Conservation (phyloP, 2,329 filamentous ascomycete species). For the Cercospora sp. region DNA sequence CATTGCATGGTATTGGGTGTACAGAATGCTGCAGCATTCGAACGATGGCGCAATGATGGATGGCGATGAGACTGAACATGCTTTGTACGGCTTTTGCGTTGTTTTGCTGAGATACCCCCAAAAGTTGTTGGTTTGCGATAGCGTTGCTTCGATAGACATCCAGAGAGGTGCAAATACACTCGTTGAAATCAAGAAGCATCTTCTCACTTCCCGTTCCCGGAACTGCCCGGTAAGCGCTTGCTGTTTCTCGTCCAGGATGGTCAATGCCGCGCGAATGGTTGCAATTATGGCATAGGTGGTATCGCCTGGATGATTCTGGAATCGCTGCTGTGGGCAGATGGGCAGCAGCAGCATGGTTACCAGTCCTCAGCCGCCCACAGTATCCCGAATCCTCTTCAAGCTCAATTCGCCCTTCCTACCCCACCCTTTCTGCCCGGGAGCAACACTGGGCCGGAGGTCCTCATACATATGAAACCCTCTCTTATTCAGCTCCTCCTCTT, state of each 20-base stretch:
- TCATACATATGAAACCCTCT: constrained; percentile 37
- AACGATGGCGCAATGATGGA: neutral
- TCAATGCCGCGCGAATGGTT: neutral
- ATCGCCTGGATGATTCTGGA: neutral
- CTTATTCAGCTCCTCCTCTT: constrained; percentile 33
- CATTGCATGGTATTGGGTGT: neutral
- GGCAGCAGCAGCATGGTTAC: neutral
- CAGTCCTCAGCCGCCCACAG: constrained; percentile 6
- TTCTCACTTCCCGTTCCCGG: neutral
- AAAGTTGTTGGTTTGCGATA: neutral
- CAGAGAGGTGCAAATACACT: neutral
- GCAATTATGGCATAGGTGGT: neutral
- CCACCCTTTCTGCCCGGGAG: constrained; percentile 36
- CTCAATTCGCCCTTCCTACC: constrained; percentile 35
- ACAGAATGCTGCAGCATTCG: neutral
- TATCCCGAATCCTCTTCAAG: constrained; percentile 19
- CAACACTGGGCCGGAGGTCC: constrained; percentile 33
- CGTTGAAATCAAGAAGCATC: neutral
- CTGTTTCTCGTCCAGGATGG: neutral
- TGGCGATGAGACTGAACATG: neutral
- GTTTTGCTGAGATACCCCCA: neutral
- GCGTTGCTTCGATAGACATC: neutral
- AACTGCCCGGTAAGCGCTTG: neutral
- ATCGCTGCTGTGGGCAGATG: neutral
- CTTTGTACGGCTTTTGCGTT: neutral